Evolutionary conservation across 331 rosid genomes (phyloP).

Genomic region (Stylosanthes scabra): DNA sequence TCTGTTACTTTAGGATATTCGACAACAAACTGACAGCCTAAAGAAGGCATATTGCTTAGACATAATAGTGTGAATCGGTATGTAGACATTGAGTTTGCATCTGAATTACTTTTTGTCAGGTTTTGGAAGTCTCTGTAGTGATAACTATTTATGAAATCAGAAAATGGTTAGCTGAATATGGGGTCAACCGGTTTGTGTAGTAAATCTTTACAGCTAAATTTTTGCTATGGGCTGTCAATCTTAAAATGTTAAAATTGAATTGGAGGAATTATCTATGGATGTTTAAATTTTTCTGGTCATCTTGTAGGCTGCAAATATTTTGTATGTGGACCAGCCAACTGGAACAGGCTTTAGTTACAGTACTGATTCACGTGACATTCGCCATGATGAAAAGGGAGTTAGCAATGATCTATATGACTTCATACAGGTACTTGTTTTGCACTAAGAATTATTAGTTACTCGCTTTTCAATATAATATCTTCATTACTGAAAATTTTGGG

Average conservation of each 20-base stretch:
- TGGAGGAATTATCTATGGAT: constrained; percentile 5
- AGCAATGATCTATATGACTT: constrained; percentile 90
- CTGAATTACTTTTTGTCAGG: too few relatives aligned
- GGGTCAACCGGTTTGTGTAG: background rate
- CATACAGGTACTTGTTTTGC: constrained; percentile 66
- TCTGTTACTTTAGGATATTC: constrained; percentile 12
- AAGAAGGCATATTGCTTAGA: background rate
- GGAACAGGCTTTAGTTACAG: constrained; percentile 94
- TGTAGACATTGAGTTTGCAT: too few relatives aligned
- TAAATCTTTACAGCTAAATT: background rate
- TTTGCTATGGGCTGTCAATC: background rate
- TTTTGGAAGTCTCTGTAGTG: constrained; percentile 9
- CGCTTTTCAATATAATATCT: constrained; percentile 18
- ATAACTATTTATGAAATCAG: background rate
- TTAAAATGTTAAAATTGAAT: background rate
- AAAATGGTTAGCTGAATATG: constrained; percentile 7
- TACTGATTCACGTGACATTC: constrained; percentile 69
- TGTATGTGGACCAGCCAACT: constrained; percentile 90
- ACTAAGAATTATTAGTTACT: background rate
- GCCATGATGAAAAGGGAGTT: constrained; percentile 81
- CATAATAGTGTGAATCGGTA: too few relatives aligned
- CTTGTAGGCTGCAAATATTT: constrained; percentile 81
- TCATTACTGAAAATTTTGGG: background rate
- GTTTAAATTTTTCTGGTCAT: constrained; percentile 26
- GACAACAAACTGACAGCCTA: background rate